Conservation (phyloP, 2,329 filamentous ascomycete genomes). For the Epichloe scottii region DNA sequence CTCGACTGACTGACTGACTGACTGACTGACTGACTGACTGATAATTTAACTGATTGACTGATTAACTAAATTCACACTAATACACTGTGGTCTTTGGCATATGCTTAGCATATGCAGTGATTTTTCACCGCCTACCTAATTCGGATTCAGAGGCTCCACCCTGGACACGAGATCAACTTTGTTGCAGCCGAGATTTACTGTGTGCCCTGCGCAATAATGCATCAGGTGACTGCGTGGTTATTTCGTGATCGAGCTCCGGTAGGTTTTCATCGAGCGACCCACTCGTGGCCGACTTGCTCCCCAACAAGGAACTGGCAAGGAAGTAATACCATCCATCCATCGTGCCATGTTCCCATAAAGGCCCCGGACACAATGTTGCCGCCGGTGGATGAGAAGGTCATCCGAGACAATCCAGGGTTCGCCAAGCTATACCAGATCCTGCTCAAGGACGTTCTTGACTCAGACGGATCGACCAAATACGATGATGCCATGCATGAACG, state of each 20-base stretch:
- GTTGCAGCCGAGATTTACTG: too few relatives aligned
- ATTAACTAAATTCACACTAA: too few relatives aligned
- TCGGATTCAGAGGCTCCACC: too few relatives aligned
- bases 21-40: too few relatives aligned
- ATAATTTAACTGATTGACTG: too few relatives aligned
- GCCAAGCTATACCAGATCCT: slow-evolving; percentile 44
- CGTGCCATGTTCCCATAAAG: background rate
- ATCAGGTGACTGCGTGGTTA: slow-evolving; percentile 24
- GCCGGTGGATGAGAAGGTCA: slow-evolving; percentile 40
- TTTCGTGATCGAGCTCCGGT: slow-evolving; percentile 15
- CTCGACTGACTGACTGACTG: too few relatives aligned
- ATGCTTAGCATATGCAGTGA: too few relatives aligned
- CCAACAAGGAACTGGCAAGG: background rate
- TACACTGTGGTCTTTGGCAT: too few relatives aligned
- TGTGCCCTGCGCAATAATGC: background rate
- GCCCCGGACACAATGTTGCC: slow-evolving; percentile 36
- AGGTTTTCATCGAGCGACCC: background rate
- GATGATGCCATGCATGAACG: slow-evolving; percentile 37
- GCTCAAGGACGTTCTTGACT: slow-evolving; percentile 39
- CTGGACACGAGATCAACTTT: too few relatives aligned
- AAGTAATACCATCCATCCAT: background rate
- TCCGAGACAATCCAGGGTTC: slow-evolving; percentile 47
- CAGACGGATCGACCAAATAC: slow-evolving; percentile 45
- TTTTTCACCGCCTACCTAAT: too few relatives aligned
- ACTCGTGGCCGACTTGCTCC: background rate